Base-by-base conservation (phyloP, 257 asterid species). In the Rubia yunnanensis region DNA sequence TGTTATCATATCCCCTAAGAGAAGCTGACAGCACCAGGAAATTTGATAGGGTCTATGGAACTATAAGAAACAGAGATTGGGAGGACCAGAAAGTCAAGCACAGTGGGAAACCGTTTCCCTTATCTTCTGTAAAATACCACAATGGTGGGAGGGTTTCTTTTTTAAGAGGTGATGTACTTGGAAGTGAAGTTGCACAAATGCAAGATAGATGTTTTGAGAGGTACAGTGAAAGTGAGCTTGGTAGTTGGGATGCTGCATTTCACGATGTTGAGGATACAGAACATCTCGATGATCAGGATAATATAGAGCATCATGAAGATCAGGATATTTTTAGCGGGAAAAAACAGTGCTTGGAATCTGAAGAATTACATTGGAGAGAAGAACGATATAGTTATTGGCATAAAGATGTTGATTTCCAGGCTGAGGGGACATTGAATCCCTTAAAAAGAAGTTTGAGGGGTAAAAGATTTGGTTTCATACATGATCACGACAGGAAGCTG, bases 11-110 rank as follows among this genome's bases (percentile, higher is more conserved):
- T 76, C 39, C 68, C 65, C 71, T 76, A 70, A 76, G 81, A 73
- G 80, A 78, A 72, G 63, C 55, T 66, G 71, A 69, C 74, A 71
- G 70, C 76, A 44, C 63, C 60, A 71, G 81, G 68, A 67, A 73
- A 70, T 54, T 24, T 63, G 75, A 54, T 69, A 46, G 59, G 67
- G 70, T 54, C 31, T 56, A 24, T 52, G 69, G 72, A 60, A 66
- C 75, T 66, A 26, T 30, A 28, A 59, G 72, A 69, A 56, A 18
- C 34, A 63, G 7, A 31, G 76, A 68, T 64, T 66, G 46, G 65
- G 80, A 71, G 36, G 76, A 74, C 44, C 65, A 66, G 70, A 73
- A 69, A 56, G 48, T 69, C 73, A 74, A 79, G 74, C 71, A 7
- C 70, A 55, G 60, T 24, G 63, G 65, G 57, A 64, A 53, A 41